Evolutionary conservation across 1,284 basidiomycete species (phyloP).

Genomic region (Cryptococcus sp.): DNA sequence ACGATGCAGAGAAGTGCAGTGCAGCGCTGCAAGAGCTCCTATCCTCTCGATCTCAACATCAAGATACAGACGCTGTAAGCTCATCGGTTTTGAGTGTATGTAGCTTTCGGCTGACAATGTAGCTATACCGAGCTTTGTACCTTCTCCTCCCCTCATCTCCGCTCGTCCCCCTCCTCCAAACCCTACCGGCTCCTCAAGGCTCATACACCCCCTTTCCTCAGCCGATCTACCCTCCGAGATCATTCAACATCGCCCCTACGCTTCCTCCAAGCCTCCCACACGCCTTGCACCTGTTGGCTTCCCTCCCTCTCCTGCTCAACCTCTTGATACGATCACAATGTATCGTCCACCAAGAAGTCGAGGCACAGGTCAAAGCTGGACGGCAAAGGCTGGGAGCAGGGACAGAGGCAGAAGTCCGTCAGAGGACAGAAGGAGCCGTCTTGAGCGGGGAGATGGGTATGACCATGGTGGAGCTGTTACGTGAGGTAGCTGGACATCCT

Average conservation of each 20-base stretch:
- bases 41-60: constrained; percentile 58
- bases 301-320: constrained; percentile 49
- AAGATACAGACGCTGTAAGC: constrained; percentile 58
- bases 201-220: constrained; percentile 36
- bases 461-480: constrained; percentile 28
- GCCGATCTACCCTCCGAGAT: constrained; percentile 59
- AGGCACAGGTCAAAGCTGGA: constrained; percentile 63
- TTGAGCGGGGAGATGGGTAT: constrained; percentile 42
- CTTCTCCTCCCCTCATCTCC: constrained; percentile 71
- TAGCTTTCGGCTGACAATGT: constrained; percentile 7
- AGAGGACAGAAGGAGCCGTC: constrained; percentile 49
- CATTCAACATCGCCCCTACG: constrained; percentile 50
- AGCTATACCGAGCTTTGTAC: constrained; percentile 65
- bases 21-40: constrained; percentile 72
- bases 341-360: constrained; percentile 58
- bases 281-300: constrained; percentile 46
- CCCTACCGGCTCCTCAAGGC: constrained; percentile 56
- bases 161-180: constrained; percentile 59
- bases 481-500: constrained; percentile 36
- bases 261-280: constrained; percentile 44
- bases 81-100: too few species aligned
- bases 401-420: constrained; percentile 61
- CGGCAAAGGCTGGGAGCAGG: constrained; percentile 66
- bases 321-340: constrained; percentile 52
- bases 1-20: constrained; percentile 72